Evolutionary conservation across 2,329 filamentous ascomycete genomes (phyloP).

Genomic region (Penicillium vulpinum): DNA sequence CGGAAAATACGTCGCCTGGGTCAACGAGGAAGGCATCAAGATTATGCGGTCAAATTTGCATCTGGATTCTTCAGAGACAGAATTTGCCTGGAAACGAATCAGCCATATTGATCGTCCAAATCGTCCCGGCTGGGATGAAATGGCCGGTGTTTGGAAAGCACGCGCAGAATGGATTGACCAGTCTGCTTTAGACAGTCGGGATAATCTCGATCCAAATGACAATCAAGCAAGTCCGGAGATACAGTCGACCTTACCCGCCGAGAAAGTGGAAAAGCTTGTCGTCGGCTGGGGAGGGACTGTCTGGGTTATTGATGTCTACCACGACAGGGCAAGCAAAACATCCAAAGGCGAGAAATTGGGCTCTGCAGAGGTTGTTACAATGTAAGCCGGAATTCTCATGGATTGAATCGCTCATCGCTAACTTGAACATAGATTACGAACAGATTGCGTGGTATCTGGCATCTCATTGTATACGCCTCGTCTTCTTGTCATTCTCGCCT

Average conservation of each 20-base stretch:
- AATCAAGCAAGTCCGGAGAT: constrained; percentile 39
- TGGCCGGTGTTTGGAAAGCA: constrained; percentile 94
- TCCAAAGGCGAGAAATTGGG: constrained; percentile 71
- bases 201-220: constrained; percentile 47
- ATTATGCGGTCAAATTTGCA: constrained; percentile 91
- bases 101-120: constrained; percentile 88
- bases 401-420: constrained; percentile 24
- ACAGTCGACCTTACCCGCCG: constrained; percentile 44
- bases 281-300: constrained; percentile 96
- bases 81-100: constrained; percentile 91
- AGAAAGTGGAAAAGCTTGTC: constrained; percentile 69
- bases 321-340: constrained; percentile 67
- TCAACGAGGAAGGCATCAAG: constrained; percentile 96
- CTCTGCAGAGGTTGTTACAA: constrained; percentile 85
- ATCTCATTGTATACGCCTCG: constrained; percentile 94
- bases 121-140: constrained; percentile 86
- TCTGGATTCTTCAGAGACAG: constrained; percentile 71
- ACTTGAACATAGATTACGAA: constrained; percentile 67
- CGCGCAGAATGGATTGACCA: constrained; percentile 92
- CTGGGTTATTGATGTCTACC: constrained; percentile 91
- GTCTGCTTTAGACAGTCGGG: constrained; percentile 70
- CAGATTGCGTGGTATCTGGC: constrained; percentile 96
- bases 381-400: constrained; percentile 59
- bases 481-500: constrained; percentile 87
- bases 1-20: constrained; percentile 89